Base-by-base conservation (phyloP, 2,329 filamentous ascomycete genomes). In the Helotiales sp. region DNA sequence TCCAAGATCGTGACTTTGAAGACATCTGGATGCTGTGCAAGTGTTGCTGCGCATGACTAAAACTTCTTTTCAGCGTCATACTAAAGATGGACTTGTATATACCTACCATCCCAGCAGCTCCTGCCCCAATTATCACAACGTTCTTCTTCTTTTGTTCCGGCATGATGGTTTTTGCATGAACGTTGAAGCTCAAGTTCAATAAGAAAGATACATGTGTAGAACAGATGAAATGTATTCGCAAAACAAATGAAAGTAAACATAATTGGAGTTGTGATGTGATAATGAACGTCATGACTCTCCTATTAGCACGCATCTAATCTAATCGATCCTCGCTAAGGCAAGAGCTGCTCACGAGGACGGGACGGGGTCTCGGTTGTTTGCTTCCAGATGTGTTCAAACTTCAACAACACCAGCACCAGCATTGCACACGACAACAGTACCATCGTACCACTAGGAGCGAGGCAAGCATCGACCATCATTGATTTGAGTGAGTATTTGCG, bases 1-100 rank as follows among this genome's bases (percentile, higher is more conserved):
- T 88, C 85, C 22, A 88, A 75, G 13, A 90, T 66, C 0, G 85
- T 89, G 12, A 90, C 78, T 42, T 84, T 80, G 73, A 87, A 90
- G 61, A 80, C 81, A 34, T 87, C 80, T 0, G 82, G 82, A 61
- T 89, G 85, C 48, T 87, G 80, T 47, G 85, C 80, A 27, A 90
- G 78, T 29, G 87, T 86, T 29, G 86, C 79, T 10, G 87, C 86
- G 69, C 86, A 89, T 54, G 84, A 83, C 85, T 80, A 52, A 10
- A 50, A 13, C n/a, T n/a, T n/a, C n/a, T 19, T 24, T 15, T 48
- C 22, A 49, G 34, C 12, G 27, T 27, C 22, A 38, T 19, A 38
- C 38, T n/a, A 33, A 31, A 30, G 47, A 19, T 13, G 22, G n/a
- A 33, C 12, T 13, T 42, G 10, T 22, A 33, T 29, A 2, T 25